A percentile compares a stretch with the other conserved stretches of the same genome.
Evolutionary conservation across 495 filamentous ascomycete species (phyloP).

Genomic region (Thozetella sp.): DNA sequence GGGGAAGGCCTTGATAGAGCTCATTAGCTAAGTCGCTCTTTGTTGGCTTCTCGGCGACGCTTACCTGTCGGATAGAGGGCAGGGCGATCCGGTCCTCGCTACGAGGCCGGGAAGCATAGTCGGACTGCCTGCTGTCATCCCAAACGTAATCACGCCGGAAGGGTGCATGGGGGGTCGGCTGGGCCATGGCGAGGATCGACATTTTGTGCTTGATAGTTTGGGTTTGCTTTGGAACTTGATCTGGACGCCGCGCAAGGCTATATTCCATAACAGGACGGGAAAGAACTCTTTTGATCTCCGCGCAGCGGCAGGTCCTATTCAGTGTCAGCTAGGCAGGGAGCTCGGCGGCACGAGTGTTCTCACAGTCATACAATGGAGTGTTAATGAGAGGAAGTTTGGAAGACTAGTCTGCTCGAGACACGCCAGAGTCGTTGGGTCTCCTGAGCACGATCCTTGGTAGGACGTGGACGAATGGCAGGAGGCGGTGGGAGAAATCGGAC

Average conservation of each 20-base stretch:
- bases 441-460: too few relatives aligned
- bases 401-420: neutral
- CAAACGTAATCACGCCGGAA: constrained; percentile 25
- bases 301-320: constrained; percentile 16
- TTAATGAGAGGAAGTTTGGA: neutral
- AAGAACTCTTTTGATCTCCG: constrained; percentile 10
- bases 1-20: constrained; percentile 32
- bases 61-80: constrained; percentile 46
- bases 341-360: neutral
- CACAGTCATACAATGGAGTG: neutral
- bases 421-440: neutral
- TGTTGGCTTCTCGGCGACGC: too few relatives aligned
- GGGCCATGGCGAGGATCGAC: constrained; percentile 33
- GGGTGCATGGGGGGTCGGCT: constrained; percentile 20
- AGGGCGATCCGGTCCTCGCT: constrained; percentile 33
- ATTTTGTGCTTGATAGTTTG: constrained; percentile 20
- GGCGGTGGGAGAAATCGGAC: too few relatives aligned
- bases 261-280: constrained; percentile 19
- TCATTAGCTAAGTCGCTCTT: too few relatives aligned
- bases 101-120: constrained; percentile 14
- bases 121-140: constrained; percentile 19
- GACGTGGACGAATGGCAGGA: too few relatives aligned
- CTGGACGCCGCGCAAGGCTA: constrained; percentile 14
- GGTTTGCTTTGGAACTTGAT: constrained; percentile 14
- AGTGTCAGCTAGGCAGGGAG: neutral